Evolutionary conservation across 2,329 filamentous ascomycete species (phyloP), one percentile per base, ranked within the genome.

Genomic region (Phaeosphaeria sp.): DNA sequence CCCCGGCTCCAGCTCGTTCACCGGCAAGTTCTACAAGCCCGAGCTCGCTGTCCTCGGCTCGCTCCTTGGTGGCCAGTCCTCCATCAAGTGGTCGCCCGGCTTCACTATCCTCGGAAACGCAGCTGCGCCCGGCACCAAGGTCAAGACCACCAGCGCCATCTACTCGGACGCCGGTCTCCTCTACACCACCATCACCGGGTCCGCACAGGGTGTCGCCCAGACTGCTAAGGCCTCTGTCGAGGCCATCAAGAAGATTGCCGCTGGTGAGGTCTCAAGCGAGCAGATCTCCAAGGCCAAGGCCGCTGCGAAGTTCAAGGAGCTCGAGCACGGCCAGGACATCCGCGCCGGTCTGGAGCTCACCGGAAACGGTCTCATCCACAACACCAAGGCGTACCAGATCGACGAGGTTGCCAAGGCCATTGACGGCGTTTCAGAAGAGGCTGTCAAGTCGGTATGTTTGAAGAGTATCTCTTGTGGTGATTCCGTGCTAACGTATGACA

Each of bases 111-210:
- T 99, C 59, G 86, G 91, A 75, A 93, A 97, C 84, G 86, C 88
- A 56, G 84, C 85, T 46, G 83, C 87, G 72, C 84, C 89, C 39
- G 87, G 88, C 65, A 87, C 91, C 63, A 85, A 83, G 51, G 86
- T 92, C 72, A 84, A 86, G 39, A 92, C 94, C 63, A 86, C 89
- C 72, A 94, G 95, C 81, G 82, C 88, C 66, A 86, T 89, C 66
- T 99, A 97, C 87, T 97, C 94, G 17, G 95, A 99, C 75, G 92
- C 95, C 65, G 94, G 95, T 72, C 90, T 99, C 48, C 83, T 99
- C 67, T 87, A 91, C 72, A 87, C 97, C 70, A 89, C 92, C 76
- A 85, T 99, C 69, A 87, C 84, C 55, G 96, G 95, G 56, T 82
- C 87, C 50, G 91, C 92, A 46, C 76, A 83, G 51, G 88, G 90